Evolutionary conservation across 352 stramenopile species (phyloP), one percentile per base, ranked within the genome.

Genomic region (Globisporangium heterothallicum): DNA sequence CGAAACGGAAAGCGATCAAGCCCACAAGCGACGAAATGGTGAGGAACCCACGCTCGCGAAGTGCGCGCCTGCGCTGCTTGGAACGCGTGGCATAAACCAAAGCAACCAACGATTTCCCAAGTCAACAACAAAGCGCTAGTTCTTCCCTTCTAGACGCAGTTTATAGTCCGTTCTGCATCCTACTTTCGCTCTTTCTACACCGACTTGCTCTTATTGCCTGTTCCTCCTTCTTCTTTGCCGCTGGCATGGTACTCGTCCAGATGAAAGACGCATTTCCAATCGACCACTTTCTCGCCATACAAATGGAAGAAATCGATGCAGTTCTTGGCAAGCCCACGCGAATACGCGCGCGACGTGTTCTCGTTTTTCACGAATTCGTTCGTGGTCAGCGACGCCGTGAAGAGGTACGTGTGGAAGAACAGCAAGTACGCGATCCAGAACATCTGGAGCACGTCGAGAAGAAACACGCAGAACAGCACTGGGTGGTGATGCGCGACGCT

Each of bases 301-400:
- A 88, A 25, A 2, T 66, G 64, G 10, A 89, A 68, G 48, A 92
- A 92, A 41, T 87, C 76, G 21, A 84, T 55, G 0, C 70, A 38
- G 57, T 92, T 92, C 16, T n/a, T n/a, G 48, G 58, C 46, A 35
- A n/a, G n/a, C 0, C 78, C 81, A 26, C 73, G 70, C 4, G 81
- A 89, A 46, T 84, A 92, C 18, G 62, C 67, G 12, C 65, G 71
- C 21, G 70, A 42, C 9, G 68, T 52, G 52, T 83, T 86, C 46
- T 85, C 75, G 36, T 61, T 63, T 58, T 84, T 89, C 19, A 92
- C 68, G n/a, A 88, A 70, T 44, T 92, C 81, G 56, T 92, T 89
- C 19, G 81, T 92, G 35, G 81, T 92, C 29, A 85, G 72, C 10
- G 74, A 71, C 24, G 66, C 66, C 24, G 69, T 56, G 41, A 84